phyloP scores from a whole-genome alignment of 1,284 basidiomycete genomes.

The Singerocomus rubriflavus region DNA sequence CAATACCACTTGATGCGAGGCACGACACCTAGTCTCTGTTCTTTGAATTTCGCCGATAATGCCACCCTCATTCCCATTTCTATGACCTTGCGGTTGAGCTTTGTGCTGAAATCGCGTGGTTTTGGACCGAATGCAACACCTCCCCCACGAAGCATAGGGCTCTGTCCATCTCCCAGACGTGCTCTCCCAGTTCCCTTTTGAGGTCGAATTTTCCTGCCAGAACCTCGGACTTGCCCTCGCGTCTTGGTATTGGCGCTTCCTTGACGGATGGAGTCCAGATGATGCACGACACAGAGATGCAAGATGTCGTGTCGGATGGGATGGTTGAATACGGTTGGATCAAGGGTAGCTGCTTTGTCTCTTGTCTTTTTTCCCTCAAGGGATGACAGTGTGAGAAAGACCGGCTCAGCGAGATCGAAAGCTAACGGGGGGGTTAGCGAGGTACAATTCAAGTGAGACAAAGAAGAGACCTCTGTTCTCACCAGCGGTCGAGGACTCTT shows the following conservation, averaged over 20 bases:
- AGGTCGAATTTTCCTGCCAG: constrained; percentile 82
- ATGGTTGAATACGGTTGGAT: constrained; percentile 82
- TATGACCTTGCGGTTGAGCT: constrained; percentile 86
- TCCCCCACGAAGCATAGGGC: constrained; percentile 89
- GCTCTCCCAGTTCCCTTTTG: constrained; percentile 94
- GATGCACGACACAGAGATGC: constrained; percentile 89
- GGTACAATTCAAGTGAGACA: neutral
- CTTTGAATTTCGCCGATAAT: constrained; percentile 76
- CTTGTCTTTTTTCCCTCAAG: constrained; percentile 48
- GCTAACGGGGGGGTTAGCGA: constrained; percentile 34
- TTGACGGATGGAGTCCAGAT: constrained; percentile 84
- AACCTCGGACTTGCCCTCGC: constrained; percentile 85
- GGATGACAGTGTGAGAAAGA: constrained; percentile 58
- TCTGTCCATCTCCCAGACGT: constrained; percentile 85
- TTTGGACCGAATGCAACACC: constrained; percentile 90
- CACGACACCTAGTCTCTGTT: constrained; percentile 75
- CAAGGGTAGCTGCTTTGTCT: constrained; percentile 65
- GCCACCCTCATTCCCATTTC: constrained; percentile 92
- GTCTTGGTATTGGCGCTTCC: constrained; percentile 92
- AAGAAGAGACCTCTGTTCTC: constrained; percentile 18
- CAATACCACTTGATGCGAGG: constrained; percentile 68
- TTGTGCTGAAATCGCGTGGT: constrained; percentile 88
- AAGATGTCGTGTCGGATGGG: constrained; percentile 90
- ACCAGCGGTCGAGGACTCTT: neutral
- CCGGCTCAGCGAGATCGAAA: constrained; percentile 43